These are phyloP conservation scores for Chlamydomonas reinhardtii DNA, from an alignment of 163 green algal species.

Conservation along the genomic window DNA sequence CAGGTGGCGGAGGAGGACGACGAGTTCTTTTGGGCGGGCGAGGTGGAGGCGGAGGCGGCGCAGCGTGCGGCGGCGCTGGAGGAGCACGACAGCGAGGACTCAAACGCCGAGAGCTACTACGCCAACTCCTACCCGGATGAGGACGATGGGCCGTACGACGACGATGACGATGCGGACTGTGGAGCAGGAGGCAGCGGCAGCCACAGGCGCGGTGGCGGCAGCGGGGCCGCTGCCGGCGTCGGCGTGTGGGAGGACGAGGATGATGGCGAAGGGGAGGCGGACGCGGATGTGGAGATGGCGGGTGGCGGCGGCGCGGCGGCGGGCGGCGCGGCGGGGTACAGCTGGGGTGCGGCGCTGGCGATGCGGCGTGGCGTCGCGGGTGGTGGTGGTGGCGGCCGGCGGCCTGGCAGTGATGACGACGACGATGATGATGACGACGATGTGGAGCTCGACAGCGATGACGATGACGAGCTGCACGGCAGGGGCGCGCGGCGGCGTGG, in stretches of 20 bases:
- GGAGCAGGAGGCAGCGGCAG: not conserved
- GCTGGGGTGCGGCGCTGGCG: not conserved
- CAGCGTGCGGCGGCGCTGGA: not conserved
- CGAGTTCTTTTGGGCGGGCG: constrained; percentile 25
- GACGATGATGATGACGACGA: constrained; percentile 31
- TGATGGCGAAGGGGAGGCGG: not conserved
- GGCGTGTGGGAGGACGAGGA: constrained; percentile 3
- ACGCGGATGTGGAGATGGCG: not conserved
- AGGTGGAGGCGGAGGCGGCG: constrained; percentile 11
- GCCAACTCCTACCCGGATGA: constrained; percentile 59
- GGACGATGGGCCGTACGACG: constrained; percentile 13
- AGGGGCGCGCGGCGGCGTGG: not conserved
- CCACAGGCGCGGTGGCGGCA: not conserved
- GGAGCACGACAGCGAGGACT: constrained; percentile 73
- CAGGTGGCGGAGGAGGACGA: constrained; percentile 47
- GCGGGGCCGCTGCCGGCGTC: too few species aligned
- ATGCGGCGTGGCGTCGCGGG: not conserved
- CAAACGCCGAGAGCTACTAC: constrained; percentile 76
- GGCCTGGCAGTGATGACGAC: not conserved
- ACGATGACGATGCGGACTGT: not conserved
- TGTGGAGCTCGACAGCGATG: not conserved
- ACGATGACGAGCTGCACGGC: constrained; percentile 12
- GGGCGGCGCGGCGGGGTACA: not conserved
- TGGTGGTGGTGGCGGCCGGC: too few species aligned
- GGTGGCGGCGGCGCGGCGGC: not conserved